Base-by-base conservation (phyloP, 345 rosid genomes). In the Lumnitzera racemosa region DNA sequence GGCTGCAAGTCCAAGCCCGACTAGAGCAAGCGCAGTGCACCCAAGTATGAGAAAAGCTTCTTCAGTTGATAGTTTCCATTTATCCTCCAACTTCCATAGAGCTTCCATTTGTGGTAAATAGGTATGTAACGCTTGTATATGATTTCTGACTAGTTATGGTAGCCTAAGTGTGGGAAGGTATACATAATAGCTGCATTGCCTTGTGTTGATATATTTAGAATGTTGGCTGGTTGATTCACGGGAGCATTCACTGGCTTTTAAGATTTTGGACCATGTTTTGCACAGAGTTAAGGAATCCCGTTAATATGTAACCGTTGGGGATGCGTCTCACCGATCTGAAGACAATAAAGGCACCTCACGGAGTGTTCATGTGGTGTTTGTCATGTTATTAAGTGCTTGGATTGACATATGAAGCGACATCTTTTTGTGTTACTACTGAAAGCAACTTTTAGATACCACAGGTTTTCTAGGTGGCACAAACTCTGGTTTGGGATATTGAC, bases 1-100 rank as follows among this genome's bases (percentile, higher is more conserved):
- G 15, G 73, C 69, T 2, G 67, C 78, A 3, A 63, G 62, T 70
- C 88, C 80, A 15, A 91, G 72, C 7, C 75, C 83, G 10, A 80
- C 55, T 13, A 83, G 71, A 0, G 73, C 78, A 14, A 78, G 46
- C 0, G 83, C 78, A 14, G 71, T 47, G 65, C 80, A 86, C 20
- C 67, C 75, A n/a, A 86, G 66, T 41, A 91, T 58, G 55, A 78
- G 54, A 27, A 79, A 31, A 6, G 90, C 82, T 68, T 74, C 76
- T 52, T 52, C 69, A 1, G 90, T 86, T 3, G 88, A 78, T 49
- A 88, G 72, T 63, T 81, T 84, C 76, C 76, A 78, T 70, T 75
- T 80, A 16, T 88, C 88, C 61, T 88, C 95, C 14, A 82, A 23
- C 57, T 66, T 78, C 91, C 89, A 79, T 66, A 86, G 46, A 31